Evolutionary conservation across 768 basidiomycete genomes (phyloP).

Genomic region (Leccinum uliginosum): DNA sequence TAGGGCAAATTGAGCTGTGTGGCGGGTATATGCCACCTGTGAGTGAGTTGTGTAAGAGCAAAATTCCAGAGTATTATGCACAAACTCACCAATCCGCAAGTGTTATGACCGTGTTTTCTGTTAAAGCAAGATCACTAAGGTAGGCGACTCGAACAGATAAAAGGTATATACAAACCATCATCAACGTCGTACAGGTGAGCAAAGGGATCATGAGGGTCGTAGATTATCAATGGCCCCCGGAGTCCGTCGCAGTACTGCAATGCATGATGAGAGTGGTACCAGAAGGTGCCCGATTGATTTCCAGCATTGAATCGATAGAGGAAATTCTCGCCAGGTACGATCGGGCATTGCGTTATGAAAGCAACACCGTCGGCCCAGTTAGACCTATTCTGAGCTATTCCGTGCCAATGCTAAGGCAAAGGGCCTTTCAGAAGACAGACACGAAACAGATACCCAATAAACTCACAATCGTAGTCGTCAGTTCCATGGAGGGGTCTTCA

Average conservation of each 20-base stretch:
- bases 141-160: background rate
- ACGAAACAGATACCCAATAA: background rate
- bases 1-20: constrained; percentile 19
- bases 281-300: constrained; percentile 43
- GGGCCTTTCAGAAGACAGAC: background rate
- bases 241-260: constrained; percentile 41
- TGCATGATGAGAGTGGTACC: constrained; percentile 44
- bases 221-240: constrained; percentile 41
- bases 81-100: constrained; percentile 41
- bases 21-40: constrained; percentile 28
- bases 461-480: constrained; percentile 34
- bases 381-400: constrained; percentile 29
- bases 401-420: constrained; percentile 33
- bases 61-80: background rate
- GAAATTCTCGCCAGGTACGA: constrained; percentile 35
- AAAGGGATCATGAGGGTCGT: constrained; percentile 44
- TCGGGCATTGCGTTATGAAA: constrained; percentile 45
- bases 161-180: constrained; percentile 32
- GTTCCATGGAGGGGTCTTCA: constrained; percentile 30
- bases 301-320: constrained; percentile 37
- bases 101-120: constrained; percentile 41
- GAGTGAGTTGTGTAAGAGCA: background rate
- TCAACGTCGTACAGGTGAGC: constrained; percentile 41
- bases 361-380: constrained; percentile 38
- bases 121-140: background rate